Evolutionary conservation across 1,284 basidiomycete genomes (phyloP).

Genomic region (Porphyrellus sp.): DNA sequence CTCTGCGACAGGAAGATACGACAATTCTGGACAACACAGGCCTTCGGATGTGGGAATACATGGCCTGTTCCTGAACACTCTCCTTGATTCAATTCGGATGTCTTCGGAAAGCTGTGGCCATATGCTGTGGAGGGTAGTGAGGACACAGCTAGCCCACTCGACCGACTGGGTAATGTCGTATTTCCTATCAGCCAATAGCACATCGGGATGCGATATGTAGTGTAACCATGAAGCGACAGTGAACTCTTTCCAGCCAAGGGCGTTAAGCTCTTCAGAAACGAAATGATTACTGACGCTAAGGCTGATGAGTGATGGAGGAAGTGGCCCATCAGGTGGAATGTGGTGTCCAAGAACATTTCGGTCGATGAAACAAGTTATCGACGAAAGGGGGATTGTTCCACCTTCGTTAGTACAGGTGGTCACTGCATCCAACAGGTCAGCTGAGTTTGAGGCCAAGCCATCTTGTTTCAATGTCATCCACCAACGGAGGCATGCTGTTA

Average conservation of each 20-base stretch:
- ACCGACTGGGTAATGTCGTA: background rate
- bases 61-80: background rate
- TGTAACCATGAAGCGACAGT: background rate
- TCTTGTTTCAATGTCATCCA: background rate
- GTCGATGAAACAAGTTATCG: background rate
- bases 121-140: background rate
- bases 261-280: background rate
- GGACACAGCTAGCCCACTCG: background rate
- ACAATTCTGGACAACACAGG: background rate
- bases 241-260: conserved; percentile 4
- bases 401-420: background rate
- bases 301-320: conserved; percentile 1
- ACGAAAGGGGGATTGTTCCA: background rate
- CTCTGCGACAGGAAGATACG: background rate
- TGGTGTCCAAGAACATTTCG: background rate
- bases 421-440: background rate
- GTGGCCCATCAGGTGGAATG: conserved; percentile 3
- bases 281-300: background rate
- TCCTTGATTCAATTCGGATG: background rate
- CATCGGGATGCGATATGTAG: background rate
- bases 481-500: background rate
- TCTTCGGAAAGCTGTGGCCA: background rate
- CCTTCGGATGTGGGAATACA: conserved; percentile 8
- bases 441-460: background rate
- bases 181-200: background rate